Conservation (phyloP, 164 flowering plant species). For the Aristolochia californica region DNA sequence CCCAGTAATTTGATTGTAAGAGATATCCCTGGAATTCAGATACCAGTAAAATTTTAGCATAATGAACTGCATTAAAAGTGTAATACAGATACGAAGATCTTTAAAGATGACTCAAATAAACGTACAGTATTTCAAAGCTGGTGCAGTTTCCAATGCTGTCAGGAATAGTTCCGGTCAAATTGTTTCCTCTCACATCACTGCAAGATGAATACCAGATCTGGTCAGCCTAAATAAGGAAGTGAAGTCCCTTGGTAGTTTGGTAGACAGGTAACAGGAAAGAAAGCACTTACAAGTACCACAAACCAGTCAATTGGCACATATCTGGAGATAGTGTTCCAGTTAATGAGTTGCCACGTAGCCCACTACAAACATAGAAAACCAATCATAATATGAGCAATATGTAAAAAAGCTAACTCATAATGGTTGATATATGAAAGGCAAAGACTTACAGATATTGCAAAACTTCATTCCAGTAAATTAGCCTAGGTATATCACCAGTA, state of each 20-base stretch:
- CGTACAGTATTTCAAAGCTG: conserved; percentile 85
- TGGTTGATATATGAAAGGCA: not conserved
- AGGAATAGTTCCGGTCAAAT: conserved; percentile 73
- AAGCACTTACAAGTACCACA: conserved; percentile 85
- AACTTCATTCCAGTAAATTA: conserved; percentile 92
- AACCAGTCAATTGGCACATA: conserved; percentile 90
- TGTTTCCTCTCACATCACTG: conserved; percentile 92
- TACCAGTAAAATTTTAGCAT: not conserved
- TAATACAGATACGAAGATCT: no score
- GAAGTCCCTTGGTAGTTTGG: no score
- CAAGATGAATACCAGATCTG: not conserved
- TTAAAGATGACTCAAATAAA: not conserved
- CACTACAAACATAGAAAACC: conserved; percentile 27
- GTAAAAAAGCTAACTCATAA: no score
- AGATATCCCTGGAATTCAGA: conserved; percentile 54
- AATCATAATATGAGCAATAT: no score
- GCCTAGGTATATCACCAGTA: conserved; percentile 75
- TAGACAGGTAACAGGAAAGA: not conserved
- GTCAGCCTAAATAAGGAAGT: no score
- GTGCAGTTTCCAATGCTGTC: conserved; percentile 91
- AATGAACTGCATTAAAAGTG: no score
- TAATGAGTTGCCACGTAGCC: conserved; percentile 62
- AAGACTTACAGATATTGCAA: conserved; percentile 73
- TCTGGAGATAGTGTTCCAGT: conserved; percentile 80
- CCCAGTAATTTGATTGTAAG: conserved; percentile 88